Conservation (phyloP, 208 protist species). For the Strigomonas culicis region DNA sequence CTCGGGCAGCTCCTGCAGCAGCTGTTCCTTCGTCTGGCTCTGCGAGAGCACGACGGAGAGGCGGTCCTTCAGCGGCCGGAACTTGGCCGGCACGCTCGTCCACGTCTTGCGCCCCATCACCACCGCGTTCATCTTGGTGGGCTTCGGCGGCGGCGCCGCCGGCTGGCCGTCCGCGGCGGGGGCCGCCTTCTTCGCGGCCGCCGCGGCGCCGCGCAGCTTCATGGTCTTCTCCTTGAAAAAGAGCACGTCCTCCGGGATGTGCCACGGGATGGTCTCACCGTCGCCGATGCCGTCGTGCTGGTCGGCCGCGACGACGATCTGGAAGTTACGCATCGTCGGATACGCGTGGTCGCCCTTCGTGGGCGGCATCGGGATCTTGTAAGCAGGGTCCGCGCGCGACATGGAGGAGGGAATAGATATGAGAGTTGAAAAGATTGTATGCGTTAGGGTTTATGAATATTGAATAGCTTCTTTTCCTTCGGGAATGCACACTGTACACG, state of each 20-base stretch:
- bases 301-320: slow-evolving; percentile 72
- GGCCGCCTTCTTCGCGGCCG: slow-evolving; percentile 15
- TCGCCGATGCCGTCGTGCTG: slow-evolving; percentile 76
- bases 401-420: background rate
- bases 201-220: slow-evolving; percentile 67
- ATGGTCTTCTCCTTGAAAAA: slow-evolving; percentile 84
- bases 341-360: slow-evolving; percentile 43
- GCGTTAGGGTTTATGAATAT: too few relatives aligned
- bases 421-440: slow-evolving; percentile 1
- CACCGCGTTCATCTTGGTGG: slow-evolving; percentile 88
- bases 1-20: slow-evolving; percentile 39
- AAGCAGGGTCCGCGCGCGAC: slow-evolving; percentile 17
- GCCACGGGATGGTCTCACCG: slow-evolving; percentile 78
- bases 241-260: slow-evolving; percentile 83
- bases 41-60: slow-evolving; percentile 92
- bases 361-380: slow-evolving; percentile 71
- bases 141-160: too few relatives aligned
- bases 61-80: slow-evolving; percentile 85
- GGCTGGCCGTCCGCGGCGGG: too few relatives aligned
- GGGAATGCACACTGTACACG: background rate
- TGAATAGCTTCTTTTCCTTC: slow-evolving; percentile 7
- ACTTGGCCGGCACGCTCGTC: slow-evolving; percentile 91
- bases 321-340: slow-evolving; percentile 59
- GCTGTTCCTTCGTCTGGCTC: slow-evolving; percentile 37
- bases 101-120: slow-evolving; percentile 97